These are phyloP conservation scores for Naganishia liquefaciens DNA, from an alignment of 1,284 basidiomycete genomes.

Conservation along the genomic window DNA sequence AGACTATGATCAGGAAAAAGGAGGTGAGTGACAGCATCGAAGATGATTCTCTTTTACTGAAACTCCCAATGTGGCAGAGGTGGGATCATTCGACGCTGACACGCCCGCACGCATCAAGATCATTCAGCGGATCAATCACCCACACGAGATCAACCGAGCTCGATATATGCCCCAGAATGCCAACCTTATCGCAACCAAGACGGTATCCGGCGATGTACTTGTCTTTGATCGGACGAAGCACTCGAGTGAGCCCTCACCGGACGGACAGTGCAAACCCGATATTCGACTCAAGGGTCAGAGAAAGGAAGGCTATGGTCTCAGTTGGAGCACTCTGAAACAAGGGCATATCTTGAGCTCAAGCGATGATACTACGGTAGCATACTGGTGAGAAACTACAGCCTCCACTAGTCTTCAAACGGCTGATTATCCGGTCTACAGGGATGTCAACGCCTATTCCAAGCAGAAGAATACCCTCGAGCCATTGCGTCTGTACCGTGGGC, in stretches of 20 bases:
- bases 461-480: constrained; percentile 76
- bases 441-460: constrained; percentile 86
- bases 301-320: constrained; percentile 91
- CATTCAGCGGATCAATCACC: constrained; percentile 86
- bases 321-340: constrained; percentile 80
- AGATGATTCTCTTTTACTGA: not conserved
- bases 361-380: constrained; percentile 93
- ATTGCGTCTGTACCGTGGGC: constrained; percentile 77
- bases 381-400: constrained; percentile 68
- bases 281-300: constrained; percentile 86
- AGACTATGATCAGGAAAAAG: constrained; percentile 90
- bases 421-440: constrained; percentile 62
- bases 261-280: constrained; percentile 83
- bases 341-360: constrained; percentile 90
- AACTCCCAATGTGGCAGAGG: constrained; percentile 58
- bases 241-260: constrained; percentile 82
- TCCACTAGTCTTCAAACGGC: not conserved
- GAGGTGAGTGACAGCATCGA: constrained; percentile 54
- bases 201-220: constrained; percentile 84
- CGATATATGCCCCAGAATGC: constrained; percentile 99
- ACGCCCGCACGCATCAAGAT: constrained; percentile 78
- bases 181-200: constrained; percentile 92
- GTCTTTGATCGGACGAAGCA: constrained; percentile 98
- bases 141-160: constrained; percentile 94
- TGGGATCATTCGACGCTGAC: constrained; percentile 79